phyloP scores from a whole-genome alignment of 257 asterid species.

The Coffea eugenioides region DNA sequence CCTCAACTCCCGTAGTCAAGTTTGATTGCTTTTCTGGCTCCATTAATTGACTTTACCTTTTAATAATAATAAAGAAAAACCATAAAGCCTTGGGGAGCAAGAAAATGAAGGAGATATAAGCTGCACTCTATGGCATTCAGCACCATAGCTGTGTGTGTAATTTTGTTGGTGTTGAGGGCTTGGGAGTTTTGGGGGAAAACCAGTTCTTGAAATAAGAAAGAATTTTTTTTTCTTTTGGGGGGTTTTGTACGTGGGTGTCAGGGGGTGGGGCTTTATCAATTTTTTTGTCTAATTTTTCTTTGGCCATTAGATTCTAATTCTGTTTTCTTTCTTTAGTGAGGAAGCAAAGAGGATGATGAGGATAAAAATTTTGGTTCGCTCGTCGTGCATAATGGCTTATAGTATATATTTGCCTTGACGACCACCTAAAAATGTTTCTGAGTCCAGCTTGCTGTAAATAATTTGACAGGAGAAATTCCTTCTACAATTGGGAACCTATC shows the following conservation, averaged over 20 bases:
- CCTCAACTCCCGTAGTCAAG: too few relatives aligned
- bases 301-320: not conserved
- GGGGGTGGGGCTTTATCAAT: too few relatives aligned
- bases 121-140: not conserved
- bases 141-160: not conserved
- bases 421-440: not conserved
- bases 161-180: not conserved
- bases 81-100: constrained; percentile 10
- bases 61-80: not conserved
- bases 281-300: not conserved
- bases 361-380: constrained; percentile 5
- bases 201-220: too few relatives aligned
- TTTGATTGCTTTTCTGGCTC: too few relatives aligned
- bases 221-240: too few relatives aligned
- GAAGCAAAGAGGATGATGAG: constrained; percentile 10
- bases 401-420: constrained; percentile 1
- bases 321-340: too few relatives aligned
- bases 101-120: constrained; percentile 3
- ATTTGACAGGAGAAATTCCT: constrained; percentile 24
- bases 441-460: constrained; percentile 21
- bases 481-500: constrained; percentile 31
- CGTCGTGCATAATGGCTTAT: constrained; percentile 17
- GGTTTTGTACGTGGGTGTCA: too few relatives aligned
- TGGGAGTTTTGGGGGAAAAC: too few relatives aligned
- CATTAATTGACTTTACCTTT: not conserved